Percentiles rank a stretch among this genome's conserved stretches.
These are phyloP conservation scores for Coemansia nantahalensis DNA, from an alignment of 192 early-diverging fungal genomes.

Conservation along the genomic window DNA sequence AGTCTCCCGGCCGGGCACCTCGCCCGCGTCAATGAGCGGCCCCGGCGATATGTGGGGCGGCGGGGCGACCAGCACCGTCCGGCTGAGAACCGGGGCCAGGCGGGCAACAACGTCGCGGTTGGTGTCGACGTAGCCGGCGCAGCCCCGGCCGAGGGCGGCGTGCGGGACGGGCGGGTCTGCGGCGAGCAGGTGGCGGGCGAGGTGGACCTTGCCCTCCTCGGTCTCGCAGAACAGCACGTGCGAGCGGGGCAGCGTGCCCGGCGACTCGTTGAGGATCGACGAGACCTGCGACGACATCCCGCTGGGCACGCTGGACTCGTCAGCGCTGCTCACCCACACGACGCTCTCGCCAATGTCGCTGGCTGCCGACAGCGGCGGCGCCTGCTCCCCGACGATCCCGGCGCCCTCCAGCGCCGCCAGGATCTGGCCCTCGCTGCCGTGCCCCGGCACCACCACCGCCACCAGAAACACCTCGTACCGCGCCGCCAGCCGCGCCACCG, in stretches of 20 bases:
- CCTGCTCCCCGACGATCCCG: not conserved
- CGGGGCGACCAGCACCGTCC: conserved; percentile 8
- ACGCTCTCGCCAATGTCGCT: conserved; percentile 6
- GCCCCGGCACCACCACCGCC: conserved; percentile 8
- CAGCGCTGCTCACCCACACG: conserved; percentile 24
- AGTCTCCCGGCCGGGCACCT: conserved; percentile 2
- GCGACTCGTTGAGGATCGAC: conserved; percentile 15
- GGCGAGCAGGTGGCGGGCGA: conserved; percentile 38
- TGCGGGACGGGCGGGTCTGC: not conserved
- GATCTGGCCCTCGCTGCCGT: not conserved
- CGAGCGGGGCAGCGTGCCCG: not conserved
- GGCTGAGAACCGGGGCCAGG: conserved; percentile 21
- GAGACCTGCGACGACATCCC: conserved; percentile 16
- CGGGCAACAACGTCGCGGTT: conserved; percentile 23
- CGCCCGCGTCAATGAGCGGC: conserved; percentile 10
- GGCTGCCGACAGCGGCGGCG: not conserved
- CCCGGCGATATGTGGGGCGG: no score
- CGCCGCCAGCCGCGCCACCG: conserved; percentile 6
- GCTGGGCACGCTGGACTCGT: conserved; percentile 1
- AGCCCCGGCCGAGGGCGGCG: not conserved
- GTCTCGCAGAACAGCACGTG: conserved; percentile 42
- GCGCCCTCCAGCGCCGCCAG: not conserved
- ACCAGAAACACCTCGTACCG: conserved; percentile 27
- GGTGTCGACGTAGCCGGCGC: conserved; percentile 33
- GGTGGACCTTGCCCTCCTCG: conserved; percentile 40